A percentile compares a stretch with the other conserved stretches of the same genome.
Evolutionary conservation across 805 yeast species (phyloP).

Genomic region (Yamadazyma kitorensis): DNA sequence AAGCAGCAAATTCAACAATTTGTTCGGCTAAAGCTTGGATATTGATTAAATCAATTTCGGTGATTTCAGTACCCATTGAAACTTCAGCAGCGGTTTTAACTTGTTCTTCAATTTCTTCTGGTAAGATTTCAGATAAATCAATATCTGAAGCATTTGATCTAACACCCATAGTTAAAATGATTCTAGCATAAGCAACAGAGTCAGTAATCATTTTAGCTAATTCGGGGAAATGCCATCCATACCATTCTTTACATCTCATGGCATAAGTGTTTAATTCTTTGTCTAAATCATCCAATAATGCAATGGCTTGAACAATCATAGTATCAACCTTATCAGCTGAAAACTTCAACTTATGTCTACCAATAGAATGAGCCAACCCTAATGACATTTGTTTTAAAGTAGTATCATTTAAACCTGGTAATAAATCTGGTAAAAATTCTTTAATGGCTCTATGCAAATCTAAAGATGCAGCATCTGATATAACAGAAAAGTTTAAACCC

Average conservation of each 20-base stretch:
- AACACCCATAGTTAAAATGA: conserved; percentile 89
- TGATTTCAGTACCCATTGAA: conserved; percentile 99
- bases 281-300: conserved; percentile 92
- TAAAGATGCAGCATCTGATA: conserved; percentile 91
- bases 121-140: conserved; percentile 59
- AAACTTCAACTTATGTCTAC: conserved; percentile 96
- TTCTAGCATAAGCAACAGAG: conserved; percentile 94
- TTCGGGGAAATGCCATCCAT: conserved; percentile 99
- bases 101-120: conserved; percentile 47
- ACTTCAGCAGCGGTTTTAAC: conserved; percentile 97
- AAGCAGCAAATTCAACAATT: conserved; percentile 92
- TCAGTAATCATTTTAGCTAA: conserved; percentile 95
- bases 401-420: conserved; percentile 87
- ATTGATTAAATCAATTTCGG: conserved; percentile 83
- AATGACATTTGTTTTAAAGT: conserved; percentile 92
- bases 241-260: conserved; percentile 99
- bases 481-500: conserved; percentile 82
- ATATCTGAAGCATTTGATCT: conserved; percentile 88
- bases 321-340: conserved; percentile 98
- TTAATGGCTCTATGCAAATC: conserved; percentile 95
- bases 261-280: conserved; percentile 97
- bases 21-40: conserved; percentile 91
- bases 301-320: conserved; percentile 99
- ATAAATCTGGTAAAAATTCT: conserved; percentile 87
- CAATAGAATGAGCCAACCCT: conserved; percentile 98